Evolutionary conservation across 1,284 basidiomycete genomes (phyloP), one percentile per base, ranked within the genome.

Genomic region (Trichosporon ovoides): DNA sequence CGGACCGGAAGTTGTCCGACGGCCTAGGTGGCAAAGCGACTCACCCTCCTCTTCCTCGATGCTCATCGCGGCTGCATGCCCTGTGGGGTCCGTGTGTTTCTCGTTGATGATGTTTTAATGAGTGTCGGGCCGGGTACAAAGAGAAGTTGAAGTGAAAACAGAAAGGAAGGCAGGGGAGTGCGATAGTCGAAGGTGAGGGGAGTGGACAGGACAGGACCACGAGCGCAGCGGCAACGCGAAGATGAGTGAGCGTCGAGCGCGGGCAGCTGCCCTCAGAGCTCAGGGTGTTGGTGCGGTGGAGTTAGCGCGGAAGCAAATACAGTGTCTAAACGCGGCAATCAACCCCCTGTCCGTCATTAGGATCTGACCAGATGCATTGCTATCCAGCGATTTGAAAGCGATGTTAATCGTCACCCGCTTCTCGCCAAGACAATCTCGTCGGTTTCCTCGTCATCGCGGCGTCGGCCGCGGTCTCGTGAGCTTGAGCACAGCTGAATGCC

Each of bases 31-130:
- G 43, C 43, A 48, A 48, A 22, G 28, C 11, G n/a, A 48, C 43
- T 48, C 14, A 48, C 43, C 43, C 43, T 48, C 43, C 43, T 48
- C 43, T 28, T 48, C 43, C 43, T 48, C 43, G 43, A 48, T 48
- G 43, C 43, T 48, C 43, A 48, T 48, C 24, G 43, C 43, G 22
- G 43, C 43, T 48, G 43, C 43, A 48, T 48, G 28, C 43, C 43
- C 43, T 48, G 22, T 48, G 28, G 43, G 43, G 24, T 24, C 43
- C 24, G 43, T 9, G 22, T 14, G 12, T 37, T 22, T 19, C 13
- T 22, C 13, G 22, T 12, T 13, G 43, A 48, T 31, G 43, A 14
- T 48, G 22, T 16, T 48, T n/a, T 16, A 48, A 48, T 22, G 43
- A 48, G 43, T 48, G 43, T 48, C 22, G 43, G 28, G 24, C 9